A percentile compares a stretch with the other conserved stretches of the same genome.
These are phyloP conservation scores for Phalaenopsis equestris DNA, from an alignment of 106 monocot species.

Conservation along the genomic window DNA sequence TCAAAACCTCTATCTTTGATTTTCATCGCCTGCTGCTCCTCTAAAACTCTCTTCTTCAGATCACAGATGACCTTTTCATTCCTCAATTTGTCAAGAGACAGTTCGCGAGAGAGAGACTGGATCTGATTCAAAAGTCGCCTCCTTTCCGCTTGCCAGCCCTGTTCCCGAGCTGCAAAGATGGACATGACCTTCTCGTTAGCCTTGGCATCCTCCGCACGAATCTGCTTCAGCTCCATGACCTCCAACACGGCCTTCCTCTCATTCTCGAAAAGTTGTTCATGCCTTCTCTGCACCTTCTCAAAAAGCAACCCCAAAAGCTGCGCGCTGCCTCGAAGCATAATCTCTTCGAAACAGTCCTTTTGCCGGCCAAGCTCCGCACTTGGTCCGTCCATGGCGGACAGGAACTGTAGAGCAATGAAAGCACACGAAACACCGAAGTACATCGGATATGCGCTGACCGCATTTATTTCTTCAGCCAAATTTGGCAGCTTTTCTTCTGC, in stretches of 20 bases:
- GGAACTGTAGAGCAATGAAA: conserved; percentile 17
- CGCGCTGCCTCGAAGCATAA: conserved; percentile 31
- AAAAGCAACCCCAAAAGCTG: conserved; percentile 39
- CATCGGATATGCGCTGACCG: neutral
- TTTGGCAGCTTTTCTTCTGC: neutral
- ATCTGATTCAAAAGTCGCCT: conserved; percentile 48
- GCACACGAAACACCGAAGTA: conserved; percentile 23
- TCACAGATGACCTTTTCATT: conserved; percentile 35
- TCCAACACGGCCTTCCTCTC: conserved; percentile 22
- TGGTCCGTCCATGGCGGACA: conserved; percentile 6
- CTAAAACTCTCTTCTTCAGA: conserved; percentile 17
- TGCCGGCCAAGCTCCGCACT: conserved; percentile 5
- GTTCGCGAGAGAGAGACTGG: conserved; percentile 37
- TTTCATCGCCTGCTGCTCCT: neutral
- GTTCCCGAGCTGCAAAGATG: conserved; percentile 79
- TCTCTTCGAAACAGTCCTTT: conserved; percentile 5
- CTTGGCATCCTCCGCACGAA: conserved; percentile 65
- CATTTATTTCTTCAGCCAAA: neutral
- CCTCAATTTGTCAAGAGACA: conserved; percentile 9
- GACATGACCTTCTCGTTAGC: conserved; percentile 86
- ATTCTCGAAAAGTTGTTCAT: conserved; percentile 22
- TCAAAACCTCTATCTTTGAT: conserved; percentile 29
- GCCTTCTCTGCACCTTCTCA: conserved; percentile 18
- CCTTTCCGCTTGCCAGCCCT: conserved; percentile 70
- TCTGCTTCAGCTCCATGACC: conserved; percentile 35